Evolutionary conservation across 352 stramenopile species (phyloP).

Genomic region (Phytophthora constricta): DNA sequence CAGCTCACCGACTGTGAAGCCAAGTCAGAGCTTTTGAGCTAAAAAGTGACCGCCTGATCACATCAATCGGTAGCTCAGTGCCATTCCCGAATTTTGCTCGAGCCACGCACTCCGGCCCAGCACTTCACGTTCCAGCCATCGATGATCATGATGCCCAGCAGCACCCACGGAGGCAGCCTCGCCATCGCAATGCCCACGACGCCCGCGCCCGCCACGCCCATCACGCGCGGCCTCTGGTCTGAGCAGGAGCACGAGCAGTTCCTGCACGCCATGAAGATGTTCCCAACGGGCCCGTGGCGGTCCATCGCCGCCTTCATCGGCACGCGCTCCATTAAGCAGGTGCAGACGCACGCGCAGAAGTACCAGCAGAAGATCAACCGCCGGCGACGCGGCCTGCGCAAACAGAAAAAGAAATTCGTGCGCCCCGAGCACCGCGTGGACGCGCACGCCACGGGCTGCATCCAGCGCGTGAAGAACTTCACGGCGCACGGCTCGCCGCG

Average conservation of each 20-base stretch:
- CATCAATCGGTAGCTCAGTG: constrained; percentile 26
- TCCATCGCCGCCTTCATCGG: constrained; percentile 77
- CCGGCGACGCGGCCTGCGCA: constrained; percentile 76
- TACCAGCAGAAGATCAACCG: constrained; percentile 89
- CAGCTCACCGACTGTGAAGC: too few relatives aligned
- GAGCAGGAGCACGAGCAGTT: constrained; percentile 83
- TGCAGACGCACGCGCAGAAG: constrained; percentile 88
- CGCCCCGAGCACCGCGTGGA: constrained; percentile 80
- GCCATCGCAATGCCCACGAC: constrained; percentile 7
- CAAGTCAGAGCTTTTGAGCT: constrained; percentile 9
- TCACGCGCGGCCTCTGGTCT: constrained; percentile 77
- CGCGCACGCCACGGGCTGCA: constrained; percentile 64
- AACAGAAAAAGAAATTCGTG: constrained; percentile 87
- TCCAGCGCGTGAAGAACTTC: constrained; percentile 62
- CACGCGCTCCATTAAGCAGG: constrained; percentile 84
- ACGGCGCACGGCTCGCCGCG: constrained; percentile 48
- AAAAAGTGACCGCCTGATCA: constrained; percentile 44
- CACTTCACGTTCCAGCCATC: constrained; percentile 5
- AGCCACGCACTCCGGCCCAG: constrained; percentile 26
- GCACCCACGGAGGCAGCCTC: constrained; percentile 25
- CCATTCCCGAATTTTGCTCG: constrained; percentile 48
- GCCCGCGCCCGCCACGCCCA: constrained; percentile 34
- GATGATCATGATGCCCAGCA: constrained; percentile 45
- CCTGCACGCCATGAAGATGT: constrained; percentile 84
- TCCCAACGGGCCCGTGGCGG: constrained; percentile 75